Evolutionary conservation across 2,329 filamentous ascomycete species (phyloP), one percentile per base, ranked within the genome.

Genomic region (Septoria linicola): DNA sequence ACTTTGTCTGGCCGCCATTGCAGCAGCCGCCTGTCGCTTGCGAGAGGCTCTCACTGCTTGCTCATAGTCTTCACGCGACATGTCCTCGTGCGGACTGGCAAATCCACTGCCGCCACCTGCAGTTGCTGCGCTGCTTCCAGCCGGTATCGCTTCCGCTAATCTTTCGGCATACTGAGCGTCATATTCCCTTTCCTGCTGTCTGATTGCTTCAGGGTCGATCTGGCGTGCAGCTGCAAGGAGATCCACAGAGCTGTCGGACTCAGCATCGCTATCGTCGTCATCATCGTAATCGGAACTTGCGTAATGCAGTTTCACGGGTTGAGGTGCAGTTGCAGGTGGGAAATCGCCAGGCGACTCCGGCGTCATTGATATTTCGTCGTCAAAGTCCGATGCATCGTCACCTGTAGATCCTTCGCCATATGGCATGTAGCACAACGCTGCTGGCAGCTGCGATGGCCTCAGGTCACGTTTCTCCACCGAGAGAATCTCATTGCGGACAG

Each of bases 381-480:
- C 71, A 2, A 62, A 63, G 21, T 72, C 69, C 2, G 68, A 71
- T 2, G 66, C 62, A 32, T 66, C 61, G 8, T 70, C 71, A 3
- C 67, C 63, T 14, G 67, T 64, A 1, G 67, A 71, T 8, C 61
- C 59, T 13, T 65, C 60, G n/a, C 71, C 68, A 40, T 71, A 66
- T 14, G 70, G 67, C 21, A 74, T 67, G 52, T 72, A 75, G 49
- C 58, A 63, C 0, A 73, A 72, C 0, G 75, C 70, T 1, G 73
- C 72, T 2, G 75, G 75, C 1, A 78, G 66, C 6, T 59, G 49
- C 0, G 75, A 76, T 10, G 67, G 72, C 0, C 72, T 71, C 5
- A 77, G 41, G 76, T 92, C 43, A 73, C 92, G 42, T 76, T 85
- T 51, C 79, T 92, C 55, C 72, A 87, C 51, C 75, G 89, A 58